Evolutionary conservation across 2,329 filamentous ascomycete species (phyloP).

Genomic region (Myrmaecium sp.): DNA sequence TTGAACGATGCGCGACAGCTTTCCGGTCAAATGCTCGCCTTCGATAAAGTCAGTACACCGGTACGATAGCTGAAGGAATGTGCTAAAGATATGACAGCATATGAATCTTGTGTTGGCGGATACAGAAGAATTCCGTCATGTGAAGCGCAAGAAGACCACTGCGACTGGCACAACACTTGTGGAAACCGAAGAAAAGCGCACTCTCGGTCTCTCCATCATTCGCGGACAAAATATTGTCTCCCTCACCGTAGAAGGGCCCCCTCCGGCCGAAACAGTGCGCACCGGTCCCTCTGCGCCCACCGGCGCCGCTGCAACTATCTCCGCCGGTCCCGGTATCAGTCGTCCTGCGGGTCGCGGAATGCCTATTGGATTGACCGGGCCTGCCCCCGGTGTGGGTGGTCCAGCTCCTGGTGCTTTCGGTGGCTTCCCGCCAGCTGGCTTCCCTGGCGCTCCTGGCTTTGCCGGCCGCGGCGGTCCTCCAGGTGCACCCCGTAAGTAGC

Average conservation of each 20-base stretch:
- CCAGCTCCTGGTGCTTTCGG: conserved; percentile 47
- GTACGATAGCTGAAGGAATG: background rate
- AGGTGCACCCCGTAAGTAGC: conserved; percentile 18
- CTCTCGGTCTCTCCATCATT: conserved; percentile 86
- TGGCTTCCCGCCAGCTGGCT: conserved; percentile 33
- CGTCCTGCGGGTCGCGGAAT: conserved; percentile 77
- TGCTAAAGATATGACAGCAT: conserved; percentile 41
- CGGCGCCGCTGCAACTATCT: conserved; percentile 42
- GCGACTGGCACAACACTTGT: conserved; percentile 50
- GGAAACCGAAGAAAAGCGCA: conserved; percentile 91
- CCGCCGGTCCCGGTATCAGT: conserved; percentile 75
- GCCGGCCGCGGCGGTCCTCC: conserved; percentile 17
- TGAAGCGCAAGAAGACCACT: conserved; percentile 67
- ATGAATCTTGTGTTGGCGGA: conserved; percentile 99
- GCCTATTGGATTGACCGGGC: conserved; percentile 71
- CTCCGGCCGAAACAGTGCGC: conserved; percentile 85
- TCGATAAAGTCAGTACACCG: conserved; percentile 62
- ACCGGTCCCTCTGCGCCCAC: conserved; percentile 64
- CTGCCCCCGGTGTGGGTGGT: conserved; percentile 73
- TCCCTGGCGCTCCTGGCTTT: conserved; percentile 27
- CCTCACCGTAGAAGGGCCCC: conserved; percentile 86
- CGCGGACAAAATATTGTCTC: conserved; percentile 91
- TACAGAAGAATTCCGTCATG: conserved; percentile 90
- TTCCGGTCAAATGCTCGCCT: conserved; percentile 95
- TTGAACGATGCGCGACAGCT: conserved; percentile 91